Evolutionary conservation across 2,329 filamentous ascomycete genomes (phyloP).

Genomic region (Colletotrichum simmondsii): DNA sequence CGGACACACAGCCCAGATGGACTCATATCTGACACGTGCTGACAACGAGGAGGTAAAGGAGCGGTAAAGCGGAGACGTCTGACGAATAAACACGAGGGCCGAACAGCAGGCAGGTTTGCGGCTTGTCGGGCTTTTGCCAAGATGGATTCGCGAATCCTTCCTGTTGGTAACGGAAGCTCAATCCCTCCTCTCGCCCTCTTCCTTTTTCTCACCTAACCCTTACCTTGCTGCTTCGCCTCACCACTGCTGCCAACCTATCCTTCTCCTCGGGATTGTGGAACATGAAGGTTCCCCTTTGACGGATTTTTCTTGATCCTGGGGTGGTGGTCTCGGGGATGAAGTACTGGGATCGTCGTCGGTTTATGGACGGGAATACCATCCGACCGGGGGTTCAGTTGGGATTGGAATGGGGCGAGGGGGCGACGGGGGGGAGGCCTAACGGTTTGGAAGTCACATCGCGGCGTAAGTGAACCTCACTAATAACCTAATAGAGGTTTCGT

Average conservation of each 20-base stretch:
- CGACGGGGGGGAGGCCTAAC: not conserved
- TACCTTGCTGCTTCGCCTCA: not conserved
- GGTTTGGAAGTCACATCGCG: not conserved
- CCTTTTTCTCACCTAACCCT: not conserved
- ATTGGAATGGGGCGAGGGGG: not conserved
- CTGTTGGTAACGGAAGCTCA: not conserved
- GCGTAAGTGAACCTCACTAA: not conserved
- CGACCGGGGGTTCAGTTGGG: not conserved
- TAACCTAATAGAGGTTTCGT: not conserved
- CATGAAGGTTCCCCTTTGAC: not conserved
- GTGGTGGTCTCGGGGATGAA: slow-evolving; percentile 10
- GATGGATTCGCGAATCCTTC: not conserved
- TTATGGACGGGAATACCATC: not conserved
- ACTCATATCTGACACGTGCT: slow-evolving; percentile 3
- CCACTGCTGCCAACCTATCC: not conserved
- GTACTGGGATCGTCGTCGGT: slow-evolving; percentile 19
- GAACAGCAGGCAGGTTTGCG: not conserved
- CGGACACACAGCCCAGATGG: not conserved
- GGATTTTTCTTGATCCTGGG: not conserved
- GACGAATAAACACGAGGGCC: not conserved
- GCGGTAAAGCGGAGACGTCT: not conserved
- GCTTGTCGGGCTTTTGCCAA: not conserved
- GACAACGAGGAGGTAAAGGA: not conserved
- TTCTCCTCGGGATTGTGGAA: not conserved
- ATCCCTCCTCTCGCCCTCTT: not conserved